These are phyloP conservation scores for Flammula alnicola DNA, from an alignment of 1,284 basidiomycete genomes.

Conservation along the genomic window DNA sequence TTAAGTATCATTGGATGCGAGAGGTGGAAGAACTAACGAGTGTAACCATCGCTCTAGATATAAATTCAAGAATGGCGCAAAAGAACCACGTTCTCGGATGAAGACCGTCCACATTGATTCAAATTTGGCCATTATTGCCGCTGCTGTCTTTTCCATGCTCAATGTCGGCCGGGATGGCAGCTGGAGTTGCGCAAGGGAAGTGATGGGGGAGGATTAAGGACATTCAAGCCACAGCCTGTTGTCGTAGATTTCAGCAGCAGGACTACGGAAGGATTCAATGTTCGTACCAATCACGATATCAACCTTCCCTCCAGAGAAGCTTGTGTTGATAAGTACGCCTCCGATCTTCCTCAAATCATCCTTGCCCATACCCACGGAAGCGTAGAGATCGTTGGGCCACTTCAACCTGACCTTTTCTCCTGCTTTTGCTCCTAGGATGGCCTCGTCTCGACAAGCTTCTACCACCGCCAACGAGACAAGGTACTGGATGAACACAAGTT, in stretches of 20 bases:
- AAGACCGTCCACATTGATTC: constrained; percentile 82
- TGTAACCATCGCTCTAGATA: constrained; percentile 90
- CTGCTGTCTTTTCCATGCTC: constrained; percentile 78
- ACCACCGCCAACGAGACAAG: constrained; percentile 90
- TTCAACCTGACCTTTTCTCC: constrained; percentile 80
- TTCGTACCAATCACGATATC: constrained; percentile 81
- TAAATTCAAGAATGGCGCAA: constrained; percentile 76
- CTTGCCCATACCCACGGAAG: constrained; percentile 54
- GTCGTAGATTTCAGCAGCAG: neutral
- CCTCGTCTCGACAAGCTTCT: constrained; percentile 71
- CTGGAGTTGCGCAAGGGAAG: constrained; percentile 80
- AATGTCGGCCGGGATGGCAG: constrained; percentile 43
- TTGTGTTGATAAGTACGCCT: constrained; percentile 92
- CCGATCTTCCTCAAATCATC: constrained; percentile 78
- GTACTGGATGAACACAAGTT: constrained; percentile 96
- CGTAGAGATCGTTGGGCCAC: constrained; percentile 99
- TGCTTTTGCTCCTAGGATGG: constrained; percentile 51
- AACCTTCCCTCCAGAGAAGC: constrained; percentile 73
- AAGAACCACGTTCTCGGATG: constrained; percentile 64
- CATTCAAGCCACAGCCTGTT: constrained; percentile 89
- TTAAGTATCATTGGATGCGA: neutral
- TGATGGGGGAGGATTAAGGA: constrained; percentile 86
- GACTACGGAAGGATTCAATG: neutral
- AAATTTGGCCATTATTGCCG: constrained; percentile 80
- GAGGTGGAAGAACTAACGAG: constrained; percentile 62